phyloP scores from a whole-genome alignment of 345 rosid genomes.

The Tarenaya hassleriana region DNA sequence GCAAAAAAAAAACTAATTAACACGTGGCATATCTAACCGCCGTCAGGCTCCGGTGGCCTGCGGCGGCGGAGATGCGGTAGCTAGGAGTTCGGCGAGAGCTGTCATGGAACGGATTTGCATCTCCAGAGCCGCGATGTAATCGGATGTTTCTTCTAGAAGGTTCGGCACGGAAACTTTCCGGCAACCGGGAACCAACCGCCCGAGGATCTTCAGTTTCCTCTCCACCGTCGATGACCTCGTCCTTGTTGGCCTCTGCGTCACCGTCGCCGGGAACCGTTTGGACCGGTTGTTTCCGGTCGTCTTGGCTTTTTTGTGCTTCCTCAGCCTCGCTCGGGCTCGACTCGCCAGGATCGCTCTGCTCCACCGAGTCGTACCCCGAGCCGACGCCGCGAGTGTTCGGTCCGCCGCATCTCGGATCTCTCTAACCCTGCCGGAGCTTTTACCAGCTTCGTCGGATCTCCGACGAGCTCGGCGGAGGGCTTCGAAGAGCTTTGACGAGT shows the following conservation, averaged over 20 bases:
- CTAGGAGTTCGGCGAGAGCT: conserved; percentile 40
- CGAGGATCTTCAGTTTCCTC: conserved; percentile 39
- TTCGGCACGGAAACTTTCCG: conserved; percentile 45
- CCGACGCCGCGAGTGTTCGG: conserved; percentile 56
- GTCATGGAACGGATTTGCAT: conserved; percentile 89
- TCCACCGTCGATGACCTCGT: conserved; percentile 45
- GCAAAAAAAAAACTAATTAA: conserved; percentile 17
- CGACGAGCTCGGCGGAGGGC: conserved; percentile 53
- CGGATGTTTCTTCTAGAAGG: conserved; percentile 70
- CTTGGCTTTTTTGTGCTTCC: conserved; percentile 44
- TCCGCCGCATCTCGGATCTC: conserved; percentile 53
- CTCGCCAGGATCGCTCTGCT: conserved; percentile 63
- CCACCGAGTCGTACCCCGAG: conserved; percentile 54
- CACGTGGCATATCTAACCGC: conserved; percentile 24
- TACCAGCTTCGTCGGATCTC: conserved; percentile 27
- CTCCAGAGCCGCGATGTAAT: conserved; percentile 87
- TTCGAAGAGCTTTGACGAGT: conserved; percentile 52
- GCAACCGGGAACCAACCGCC: conserved; percentile 90
- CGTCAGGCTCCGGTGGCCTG: conserved; percentile 22
- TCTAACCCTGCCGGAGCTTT: conserved; percentile 22
- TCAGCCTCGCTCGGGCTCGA: conserved; percentile 32
- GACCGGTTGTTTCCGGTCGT: conserved; percentile 19
- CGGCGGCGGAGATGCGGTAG: conserved; percentile 17
- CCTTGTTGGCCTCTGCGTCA: conserved; percentile 10
- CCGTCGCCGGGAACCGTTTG: conserved; percentile 27